These are phyloP conservation scores for Zygoascus meyerae DNA, from an alignment of 1,139 yeast genomes.

Conservation along the genomic window DNA sequence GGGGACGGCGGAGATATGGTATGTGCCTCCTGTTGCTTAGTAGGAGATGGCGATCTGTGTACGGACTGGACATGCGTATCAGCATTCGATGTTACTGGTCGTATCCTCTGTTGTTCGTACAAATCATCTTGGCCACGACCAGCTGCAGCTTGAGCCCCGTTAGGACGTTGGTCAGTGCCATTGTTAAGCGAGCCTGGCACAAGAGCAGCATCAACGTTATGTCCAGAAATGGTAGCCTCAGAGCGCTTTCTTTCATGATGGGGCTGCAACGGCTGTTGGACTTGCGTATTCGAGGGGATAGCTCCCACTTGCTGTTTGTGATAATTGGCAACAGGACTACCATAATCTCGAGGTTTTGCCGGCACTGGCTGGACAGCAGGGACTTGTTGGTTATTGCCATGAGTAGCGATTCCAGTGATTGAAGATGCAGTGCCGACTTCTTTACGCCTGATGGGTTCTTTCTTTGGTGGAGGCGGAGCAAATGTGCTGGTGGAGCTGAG, in stretches of 20 bases:
- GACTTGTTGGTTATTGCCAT: background rate
- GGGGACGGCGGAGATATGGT: constrained; percentile 1
- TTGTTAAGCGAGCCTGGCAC: background rate
- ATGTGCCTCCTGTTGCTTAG: constrained; percentile 11
- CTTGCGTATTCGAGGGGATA: constrained; percentile 3
- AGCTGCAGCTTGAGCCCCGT: too few relatives aligned
- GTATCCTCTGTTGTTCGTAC: background rate
- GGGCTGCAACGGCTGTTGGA: constrained; percentile 8
- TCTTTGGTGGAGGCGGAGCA: constrained; percentile 23
- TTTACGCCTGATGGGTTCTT: constrained; percentile 31
- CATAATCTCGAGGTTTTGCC: constrained; percentile 4
- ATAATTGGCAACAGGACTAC: background rate
- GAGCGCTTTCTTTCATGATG: background rate
- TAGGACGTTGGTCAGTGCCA: too few relatives aligned
- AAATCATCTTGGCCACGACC: too few relatives aligned
- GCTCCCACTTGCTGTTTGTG: constrained; percentile 11
- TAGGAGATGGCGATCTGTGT: constrained; percentile 9
- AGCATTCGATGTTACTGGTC: background rate
- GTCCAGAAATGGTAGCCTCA: background rate
- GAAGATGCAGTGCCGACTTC: constrained; percentile 27
- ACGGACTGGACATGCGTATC: background rate
- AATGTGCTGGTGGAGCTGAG: constrained; percentile 7
- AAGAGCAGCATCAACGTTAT: background rate
- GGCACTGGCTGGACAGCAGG: background rate
- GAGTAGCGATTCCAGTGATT: constrained; percentile 11